Evolutionary conservation across 495 filamentous ascomycete genomes (phyloP), one percentile per base, ranked within the genome.

Genomic region (Talaromyces ruber): DNA sequence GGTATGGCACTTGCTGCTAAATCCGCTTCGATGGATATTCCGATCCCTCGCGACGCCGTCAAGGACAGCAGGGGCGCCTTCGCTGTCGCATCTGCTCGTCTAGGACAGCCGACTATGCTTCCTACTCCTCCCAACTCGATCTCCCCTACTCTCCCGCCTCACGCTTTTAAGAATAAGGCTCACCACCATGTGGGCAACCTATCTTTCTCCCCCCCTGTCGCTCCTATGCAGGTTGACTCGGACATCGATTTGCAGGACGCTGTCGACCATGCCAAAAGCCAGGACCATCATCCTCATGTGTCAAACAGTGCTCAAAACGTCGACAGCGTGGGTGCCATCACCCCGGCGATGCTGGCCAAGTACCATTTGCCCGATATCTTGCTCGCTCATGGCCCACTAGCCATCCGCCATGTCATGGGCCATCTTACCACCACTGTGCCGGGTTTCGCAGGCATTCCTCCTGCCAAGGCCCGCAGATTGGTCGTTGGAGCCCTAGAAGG

Each of bases 61-160:
- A 50, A 60, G 43, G 75, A 69, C 62, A 73, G 79, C 76, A 80
- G 76, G 78, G 81, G 85, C 74, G 84, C 77, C 79, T 82, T 86
- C 73, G 77, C 82, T 81, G 76, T 72, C 74, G 82, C 83, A 73
- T 78, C 80, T 75, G 84, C 74, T 72, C 75, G 76, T 76, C 78
- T 81, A 67, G 79, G 77, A 65, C 79, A 82, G 74, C 76, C 81
- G 64, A 70, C 69, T 60, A 79, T 82, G 74, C 86, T 97, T 66
- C 93, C 88, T 57, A 98, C 93, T 75, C 93, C 93, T 68, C 93
- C 93, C 59, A 95, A 95, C 77, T 97, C 94, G 70, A 93, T 97
- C 72, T 97, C 93, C 39, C 94, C 93, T 30, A 87, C 84, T 59
- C 84, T 97, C 58, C 86, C 89, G 66, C 89, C 94, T 52, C 91